Conservation (phyloP, 345 rosid genomes). For the Hibiscus mutabilis region DNA sequence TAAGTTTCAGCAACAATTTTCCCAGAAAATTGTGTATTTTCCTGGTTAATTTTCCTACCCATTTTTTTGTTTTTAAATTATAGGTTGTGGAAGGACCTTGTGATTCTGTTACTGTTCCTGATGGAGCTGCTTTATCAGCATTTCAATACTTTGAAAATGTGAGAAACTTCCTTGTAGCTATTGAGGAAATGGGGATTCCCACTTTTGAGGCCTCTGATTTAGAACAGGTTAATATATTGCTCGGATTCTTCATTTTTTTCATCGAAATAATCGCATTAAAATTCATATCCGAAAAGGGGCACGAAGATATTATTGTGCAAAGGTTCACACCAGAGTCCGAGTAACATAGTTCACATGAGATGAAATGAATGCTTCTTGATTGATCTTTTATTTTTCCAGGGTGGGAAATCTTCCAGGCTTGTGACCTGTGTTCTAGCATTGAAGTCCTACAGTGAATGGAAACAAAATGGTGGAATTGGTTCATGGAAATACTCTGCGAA, state of each 20-base stretch:
- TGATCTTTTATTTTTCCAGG: conserved; percentile 30
- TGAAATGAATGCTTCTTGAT: background rate
- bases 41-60: background rate
- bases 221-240: conserved; percentile 47
- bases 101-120: conserved; percentile 57
- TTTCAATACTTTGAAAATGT: conserved; percentile 87
- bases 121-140: conserved; percentile 92
- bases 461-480: conserved; percentile 60
- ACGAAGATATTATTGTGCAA: background rate
- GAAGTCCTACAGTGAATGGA: conserved; percentile 80
- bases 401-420: conserved; percentile 73
- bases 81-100: conserved; percentile 80
- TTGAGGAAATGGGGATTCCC: conserved; percentile 75
- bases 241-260: too few relatives aligned
- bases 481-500: conserved; percentile 60
- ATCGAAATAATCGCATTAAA: background rate
- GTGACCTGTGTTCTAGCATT: conserved; percentile 76
- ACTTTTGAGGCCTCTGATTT: conserved; percentile 89
- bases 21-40: background rate
- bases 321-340: background rate
- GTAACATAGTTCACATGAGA: too few relatives aligned
- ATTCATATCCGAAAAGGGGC: background rate
- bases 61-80: background rate
- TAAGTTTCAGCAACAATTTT: conserved; percentile 4
- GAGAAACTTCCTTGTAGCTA: conserved; percentile 73